phyloP scores from a whole-genome alignment of 139 green algal species.

The Parachlorella kessleri region DNA sequence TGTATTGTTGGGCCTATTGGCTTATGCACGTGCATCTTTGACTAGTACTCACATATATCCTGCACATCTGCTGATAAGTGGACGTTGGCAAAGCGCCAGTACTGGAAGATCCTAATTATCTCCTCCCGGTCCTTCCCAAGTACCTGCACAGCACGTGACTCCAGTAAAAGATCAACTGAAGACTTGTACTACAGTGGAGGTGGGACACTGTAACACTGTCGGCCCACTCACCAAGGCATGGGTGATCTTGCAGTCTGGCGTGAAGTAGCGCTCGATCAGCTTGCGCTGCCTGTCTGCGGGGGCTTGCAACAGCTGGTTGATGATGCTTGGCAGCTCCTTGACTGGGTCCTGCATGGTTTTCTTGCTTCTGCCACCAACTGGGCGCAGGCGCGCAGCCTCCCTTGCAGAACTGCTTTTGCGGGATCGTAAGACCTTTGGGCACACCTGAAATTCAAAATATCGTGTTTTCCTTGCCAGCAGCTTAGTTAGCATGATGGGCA shows the following conservation, averaged over 20 bases:
- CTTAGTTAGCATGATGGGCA: too few relatives aligned
- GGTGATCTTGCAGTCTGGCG: slow-evolving; percentile 16
- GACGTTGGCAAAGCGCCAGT: slow-evolving; percentile 10
- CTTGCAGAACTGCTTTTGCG: not conserved
- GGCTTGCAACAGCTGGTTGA: not conserved
- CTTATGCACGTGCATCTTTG: too few relatives aligned
- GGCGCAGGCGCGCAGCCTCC: not conserved
- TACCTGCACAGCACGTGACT: not conserved
- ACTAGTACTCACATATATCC: slow-evolving; percentile 21
- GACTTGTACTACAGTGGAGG: not conserved
- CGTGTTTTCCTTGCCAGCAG: too few relatives aligned
- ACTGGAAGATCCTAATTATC: slow-evolving; percentile 24
- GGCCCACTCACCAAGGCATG: slow-evolving; percentile 18
- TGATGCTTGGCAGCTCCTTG: slow-evolving; percentile 12
- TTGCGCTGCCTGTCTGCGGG: slow-evolving; percentile 14
- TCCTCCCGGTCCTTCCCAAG: slow-evolving; percentile 11
- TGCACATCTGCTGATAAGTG: slow-evolving; percentile 14
- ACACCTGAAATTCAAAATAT: too few relatives aligned
- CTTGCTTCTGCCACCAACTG: too few relatives aligned
- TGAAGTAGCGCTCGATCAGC: slow-evolving; percentile 23
- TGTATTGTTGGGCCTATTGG: too few relatives aligned
- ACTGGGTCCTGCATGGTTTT: slow-evolving; percentile 19
- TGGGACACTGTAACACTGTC: too few relatives aligned
- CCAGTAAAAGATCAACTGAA: not conserved
- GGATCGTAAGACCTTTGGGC: not conserved